Evolutionary conservation across 2,329 filamentous ascomycete genomes (phyloP).

Genomic region (Trichoderma sp.): DNA sequence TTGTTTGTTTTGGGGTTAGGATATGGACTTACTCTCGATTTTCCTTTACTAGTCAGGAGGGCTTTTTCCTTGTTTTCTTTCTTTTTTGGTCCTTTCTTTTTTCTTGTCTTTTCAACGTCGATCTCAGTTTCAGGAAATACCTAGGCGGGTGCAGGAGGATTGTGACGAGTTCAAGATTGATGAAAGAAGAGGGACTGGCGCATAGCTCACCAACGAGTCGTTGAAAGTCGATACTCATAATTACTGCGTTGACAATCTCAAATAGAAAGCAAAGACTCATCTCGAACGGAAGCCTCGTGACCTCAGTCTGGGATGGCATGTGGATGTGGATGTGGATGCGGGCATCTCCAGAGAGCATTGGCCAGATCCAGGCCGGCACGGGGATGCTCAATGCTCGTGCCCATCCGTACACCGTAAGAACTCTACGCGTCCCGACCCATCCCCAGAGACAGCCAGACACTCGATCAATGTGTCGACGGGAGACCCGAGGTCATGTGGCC

Average conservation of each 20-base stretch:
- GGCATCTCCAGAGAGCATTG: background rate
- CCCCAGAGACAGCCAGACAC: background rate
- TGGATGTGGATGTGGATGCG: background rate
- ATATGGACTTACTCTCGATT: background rate
- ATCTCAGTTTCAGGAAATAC: constrained; percentile 15
- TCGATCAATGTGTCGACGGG: background rate
- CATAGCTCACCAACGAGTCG: constrained; percentile 15
- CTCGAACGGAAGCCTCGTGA: background rate
- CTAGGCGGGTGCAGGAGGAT: background rate
- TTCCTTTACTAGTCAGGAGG: constrained; percentile 3
- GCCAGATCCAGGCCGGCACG: background rate
- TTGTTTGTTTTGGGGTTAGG: background rate
- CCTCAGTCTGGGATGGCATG: background rate
- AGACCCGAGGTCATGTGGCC: constrained; percentile 19
- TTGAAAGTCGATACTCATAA: constrained; percentile 24
- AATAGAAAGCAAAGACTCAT: background rate
- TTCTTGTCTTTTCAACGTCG: constrained; percentile 8
- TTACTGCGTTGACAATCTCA: background rate
- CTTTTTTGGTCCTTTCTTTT: too few species aligned
- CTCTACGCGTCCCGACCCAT: background rate
- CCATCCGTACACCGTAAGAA: constrained; percentile 7
- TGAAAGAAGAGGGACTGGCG: constrained; percentile 23
- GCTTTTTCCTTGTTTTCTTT: background rate
- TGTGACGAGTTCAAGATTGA: constrained; percentile 20
- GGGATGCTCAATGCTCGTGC: background rate